Conservation (phyloP, 768 basidiomycete species). For the Lactifluus volemus region DNA sequence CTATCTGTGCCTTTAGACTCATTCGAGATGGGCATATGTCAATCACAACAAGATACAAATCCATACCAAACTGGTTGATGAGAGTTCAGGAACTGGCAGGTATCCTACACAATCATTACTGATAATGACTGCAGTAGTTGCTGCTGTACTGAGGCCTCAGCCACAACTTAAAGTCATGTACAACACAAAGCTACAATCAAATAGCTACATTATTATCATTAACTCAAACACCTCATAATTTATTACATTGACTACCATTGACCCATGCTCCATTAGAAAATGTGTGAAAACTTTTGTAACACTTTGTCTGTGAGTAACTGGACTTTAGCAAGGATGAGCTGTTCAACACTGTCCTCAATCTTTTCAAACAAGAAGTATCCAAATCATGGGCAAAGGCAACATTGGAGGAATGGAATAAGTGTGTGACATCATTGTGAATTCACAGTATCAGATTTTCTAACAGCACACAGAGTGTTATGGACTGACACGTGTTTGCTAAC, state of each 20-base stretch:
- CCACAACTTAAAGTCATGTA: conserved; percentile 8
- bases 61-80: not conserved
- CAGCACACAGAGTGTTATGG: too few species aligned
- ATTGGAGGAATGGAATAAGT: too few species aligned
- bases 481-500: too few species aligned
- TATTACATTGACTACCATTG: not conserved
- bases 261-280: too few species aligned
- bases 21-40: conserved; percentile 34
- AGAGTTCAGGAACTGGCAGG: conserved; percentile 6
- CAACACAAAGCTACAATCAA: conserved; percentile 8
- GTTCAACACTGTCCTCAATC: too few species aligned
- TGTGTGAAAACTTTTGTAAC: too few species aligned
- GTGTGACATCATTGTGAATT: too few species aligned
- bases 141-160: not conserved
- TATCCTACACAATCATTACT: conserved; percentile 12
- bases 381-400: too few species aligned
- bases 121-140: conserved; percentile 6
- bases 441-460: too few species aligned
- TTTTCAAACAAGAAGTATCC: too few species aligned
- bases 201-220: conserved; percentile 1
- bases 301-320: too few species aligned
- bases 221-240: not conserved
- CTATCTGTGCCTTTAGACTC: conserved; percentile 28
- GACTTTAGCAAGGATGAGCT: too few species aligned
- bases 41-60: conserved; percentile 6